Evolutionary conservation across 768 basidiomycete species (phyloP), one percentile per base, ranked within the genome.

Genomic region (Podaxis sp.): DNA sequence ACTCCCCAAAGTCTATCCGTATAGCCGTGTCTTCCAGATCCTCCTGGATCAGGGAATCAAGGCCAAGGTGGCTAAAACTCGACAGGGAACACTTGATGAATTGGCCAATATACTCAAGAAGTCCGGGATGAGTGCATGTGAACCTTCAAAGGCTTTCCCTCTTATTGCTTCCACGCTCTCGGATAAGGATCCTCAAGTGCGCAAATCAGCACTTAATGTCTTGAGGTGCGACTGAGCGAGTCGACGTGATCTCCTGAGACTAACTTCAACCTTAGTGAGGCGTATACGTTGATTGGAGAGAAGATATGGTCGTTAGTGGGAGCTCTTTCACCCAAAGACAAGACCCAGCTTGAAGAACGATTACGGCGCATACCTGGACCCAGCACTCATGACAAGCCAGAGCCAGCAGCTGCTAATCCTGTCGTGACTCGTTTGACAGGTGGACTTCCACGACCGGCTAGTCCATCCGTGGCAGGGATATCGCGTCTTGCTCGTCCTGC

Each of bases 41-140:
- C 77, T 99, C 6, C 82, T 97, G 11, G 93, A 97, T 42, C 85
- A 96, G 70, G 96, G 97, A 15, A 75, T 96, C 48, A 90, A 88
- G 72, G 90, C 92, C 17, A 96, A 96, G 74, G 92, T 95, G 17
- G 90, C 95, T 2, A 95, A 96, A 75, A 93, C 94, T 11, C 87
- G 96, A 12, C 91, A 94, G 74, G 92, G 93, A 12, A 81, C 89
- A 19, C 76, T 96, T 52, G 95, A 96, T 65, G 95, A 96, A 70
- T 76, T 96, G 58, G 87, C 84, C 3, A 79, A 79, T 39, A 79
- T 97, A 36, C 76, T 96, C 66, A 93, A 90, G 68, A 87, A 88
- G 55, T 92, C 91, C 22, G 95, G 95, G 19, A 84, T 93, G 75
- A 82, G 83, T 49, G 87, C 90, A 24, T 95, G 92, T 67, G 90